Base-by-base conservation (phyloP, 129 eudicot genomes). In the Scalesia atractyloides region DNA sequence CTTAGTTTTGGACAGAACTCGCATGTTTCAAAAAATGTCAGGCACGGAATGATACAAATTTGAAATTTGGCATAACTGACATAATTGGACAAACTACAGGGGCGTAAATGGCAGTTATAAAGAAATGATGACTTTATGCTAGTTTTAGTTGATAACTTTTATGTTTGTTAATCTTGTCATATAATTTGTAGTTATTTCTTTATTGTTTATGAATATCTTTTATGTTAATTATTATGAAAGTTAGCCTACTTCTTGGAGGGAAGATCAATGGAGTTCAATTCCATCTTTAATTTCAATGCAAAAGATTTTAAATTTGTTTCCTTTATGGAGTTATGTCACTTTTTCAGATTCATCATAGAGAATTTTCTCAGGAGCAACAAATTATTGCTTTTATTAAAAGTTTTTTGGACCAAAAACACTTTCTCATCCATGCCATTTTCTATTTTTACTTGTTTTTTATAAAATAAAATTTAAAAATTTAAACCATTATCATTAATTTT, bases 341-440 rank as follows among this genome's bases (percentile, higher is more conserved):
- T 76, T 76, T 57, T 20, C 73, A 76, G 68, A 53, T 75, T 75
- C 67, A 75, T 75, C 56, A 41, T 65, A 22, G 30, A 75, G 79
- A 44, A 17, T 66, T 54, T 24, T 74, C 71, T 53, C 56, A 75
- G 34, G 73, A 75, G 66, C 73, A 75, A 75, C 73, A 75, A 75
- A 65, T 75, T 75, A 13, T 16, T 75, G 79, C 79, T 75, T 75
- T 75, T 41, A 48, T 65, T 51, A 20, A 75, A 75, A 75, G 79
- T 74, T 36, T 66, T 75, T 66, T 52, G 73, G 79, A 53, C 79
- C 73, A 65, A 65, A 75, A 54, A 54, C 61, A 75, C 79, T 75
- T 65, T 75, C 79, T 75, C 66, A 54, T 64, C 46, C 56, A 75
- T 39, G 54, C 66, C 44, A 65, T 22, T 34, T 62, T 50, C 41